Percentiles rank a stretch among this genome's conserved stretches.
Evolutionary conservation across 2,329 filamentous ascomycete species (phyloP).

Genomic region (Phaeosphaeria sp.): DNA sequence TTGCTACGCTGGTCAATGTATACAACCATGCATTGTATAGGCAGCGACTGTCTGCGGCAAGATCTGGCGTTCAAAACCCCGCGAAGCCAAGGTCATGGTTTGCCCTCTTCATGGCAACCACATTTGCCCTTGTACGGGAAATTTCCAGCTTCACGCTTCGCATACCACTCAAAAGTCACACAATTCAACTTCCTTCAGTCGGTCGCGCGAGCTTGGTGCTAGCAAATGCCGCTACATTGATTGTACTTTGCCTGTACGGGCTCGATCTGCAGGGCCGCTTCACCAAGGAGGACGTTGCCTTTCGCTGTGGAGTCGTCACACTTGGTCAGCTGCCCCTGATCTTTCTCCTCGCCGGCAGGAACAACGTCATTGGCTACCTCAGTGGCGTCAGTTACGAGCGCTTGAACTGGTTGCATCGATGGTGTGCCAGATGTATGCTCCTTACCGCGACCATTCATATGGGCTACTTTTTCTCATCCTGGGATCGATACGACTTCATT

Average conservation of each 20-base stretch:
- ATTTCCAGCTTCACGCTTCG: constrained; percentile 56
- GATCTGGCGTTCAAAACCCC: constrained; percentile 49
- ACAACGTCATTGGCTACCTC: constrained; percentile 66
- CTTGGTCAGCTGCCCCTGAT: constrained; percentile 63
- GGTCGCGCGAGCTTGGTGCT: constrained; percentile 50
- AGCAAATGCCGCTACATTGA: constrained; percentile 58
- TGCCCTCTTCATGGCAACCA: constrained; percentile 57
- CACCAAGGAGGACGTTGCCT: constrained; percentile 63
- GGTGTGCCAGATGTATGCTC: constrained; percentile 73
- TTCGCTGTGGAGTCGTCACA: constrained; percentile 61
- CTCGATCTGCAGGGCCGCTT: constrained; percentile 58
- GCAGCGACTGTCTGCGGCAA: constrained; percentile 58
- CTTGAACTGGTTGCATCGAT: constrained; percentile 76
- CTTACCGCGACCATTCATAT: constrained; percentile 73
- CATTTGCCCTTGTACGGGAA: constrained; percentile 62
- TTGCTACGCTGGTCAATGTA: constrained; percentile 54
- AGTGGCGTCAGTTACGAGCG: constrained; percentile 71
- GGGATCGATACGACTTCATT: constrained; percentile 66
- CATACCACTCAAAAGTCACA: constrained; percentile 41
- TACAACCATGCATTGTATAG: constrained; percentile 57
- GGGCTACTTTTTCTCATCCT: constrained; percentile 66
- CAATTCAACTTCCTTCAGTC: constrained; percentile 49
- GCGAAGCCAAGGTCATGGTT: constrained; percentile 62
- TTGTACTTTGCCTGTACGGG: constrained; percentile 63
- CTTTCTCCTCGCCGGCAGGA: constrained; percentile 62